Evolutionary conservation across 2,329 filamentous ascomycete species (phyloP), one percentile per base, ranked within the genome.

Genomic region (Botrytis squamosa): DNA sequence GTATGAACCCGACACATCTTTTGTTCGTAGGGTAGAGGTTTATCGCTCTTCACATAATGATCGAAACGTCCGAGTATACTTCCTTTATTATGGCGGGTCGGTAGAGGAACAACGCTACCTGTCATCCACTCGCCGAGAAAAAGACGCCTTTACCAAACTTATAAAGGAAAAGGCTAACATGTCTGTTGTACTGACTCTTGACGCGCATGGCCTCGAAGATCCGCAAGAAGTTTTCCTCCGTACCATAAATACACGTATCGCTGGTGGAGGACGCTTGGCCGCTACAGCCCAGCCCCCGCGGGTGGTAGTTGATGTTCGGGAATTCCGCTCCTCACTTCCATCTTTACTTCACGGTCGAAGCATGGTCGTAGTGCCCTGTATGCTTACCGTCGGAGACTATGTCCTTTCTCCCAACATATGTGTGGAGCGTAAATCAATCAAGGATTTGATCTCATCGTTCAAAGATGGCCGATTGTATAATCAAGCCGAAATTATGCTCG

Each of bases 351-450:
- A 99, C 82, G 96, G 93, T 1, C 92, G 93, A 70, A 93, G 90
- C 78, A 95, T 98, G 85, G 86, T 94, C 49, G 90, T 98, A 62
- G 91, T 98, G 0, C 96, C 96, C 2, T 98, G 95, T 83, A 97
- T 97, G 89, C 86, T 99, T 74, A 99, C 95, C 0, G 95, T 99
- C 0, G 96, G 94, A 76, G 96, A 99, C 84, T 99, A 99, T 83
- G 91, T 99, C 75, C 87, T 99, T 60, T 96, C 93, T 1, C 95
- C 95, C 1, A 89, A 90, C 77, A 96, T 98, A 77, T 97, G 94
- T 83, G 89, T 99, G 46, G 96, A 99, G 84, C 93, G 96, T 66
- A 99, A 99, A 84, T 97, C 93, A 40, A 88, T 99, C 80, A 91
- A 90, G 80, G 96, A 99, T 84, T 85, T 99, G 64, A 95, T 98